Evolutionary conservation across 768 basidiomycete species (phyloP), one percentile per base, ranked within the genome.

Genomic region (Mycena rebaudengoi): DNA sequence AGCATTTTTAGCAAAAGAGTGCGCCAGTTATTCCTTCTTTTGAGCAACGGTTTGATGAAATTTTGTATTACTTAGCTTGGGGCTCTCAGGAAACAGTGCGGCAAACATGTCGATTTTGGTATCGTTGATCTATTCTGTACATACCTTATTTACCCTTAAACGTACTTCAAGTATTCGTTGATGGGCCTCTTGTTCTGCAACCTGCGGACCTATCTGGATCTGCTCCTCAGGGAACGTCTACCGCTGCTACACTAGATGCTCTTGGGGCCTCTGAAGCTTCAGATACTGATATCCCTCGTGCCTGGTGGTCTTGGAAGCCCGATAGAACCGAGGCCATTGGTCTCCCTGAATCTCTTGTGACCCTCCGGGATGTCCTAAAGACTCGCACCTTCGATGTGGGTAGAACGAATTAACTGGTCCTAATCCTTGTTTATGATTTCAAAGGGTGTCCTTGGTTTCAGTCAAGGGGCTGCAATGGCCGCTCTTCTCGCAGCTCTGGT

Each of bases 401-500:
- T n/a, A n/a, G n/a, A n/a, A n/a, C n/a, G n/a, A n/a, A n/a, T n/a
- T n/a, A n/a, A n/a, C n/a, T n/a, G n/a, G n/a, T n/a, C n/a, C n/a
- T n/a, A n/a, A n/a, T n/a, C n/a, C n/a, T n/a, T n/a, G n/a, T n/a
- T n/a, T n/a, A n/a, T n/a, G n/a, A n/a, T n/a, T n/a, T n/a, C n/a
- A n/a, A n/a, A n/a, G n/a, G 92, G 88, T 77, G 51, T 45, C 35
- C 20, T 55, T 14, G 67, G 41, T 26, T 52, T 57, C 40, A 59
- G 28, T 64, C 94, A 95, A 77, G 93, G 93, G 16, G 93, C 91
- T 16, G 87, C 86, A 5, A 82, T 94, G 76, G 94, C 91, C 30
- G 89, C 86, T 10, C 70, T 94, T 33, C 79, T 94, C 23, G 76
- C 89, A 28, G 89, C 91, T 23, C 73, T 94, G 73, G 92, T 94